These are phyloP conservation scores for Hypoxylon sp. DNA, from an alignment of 2,329 filamentous ascomycete species.

Conservation along the genomic window DNA sequence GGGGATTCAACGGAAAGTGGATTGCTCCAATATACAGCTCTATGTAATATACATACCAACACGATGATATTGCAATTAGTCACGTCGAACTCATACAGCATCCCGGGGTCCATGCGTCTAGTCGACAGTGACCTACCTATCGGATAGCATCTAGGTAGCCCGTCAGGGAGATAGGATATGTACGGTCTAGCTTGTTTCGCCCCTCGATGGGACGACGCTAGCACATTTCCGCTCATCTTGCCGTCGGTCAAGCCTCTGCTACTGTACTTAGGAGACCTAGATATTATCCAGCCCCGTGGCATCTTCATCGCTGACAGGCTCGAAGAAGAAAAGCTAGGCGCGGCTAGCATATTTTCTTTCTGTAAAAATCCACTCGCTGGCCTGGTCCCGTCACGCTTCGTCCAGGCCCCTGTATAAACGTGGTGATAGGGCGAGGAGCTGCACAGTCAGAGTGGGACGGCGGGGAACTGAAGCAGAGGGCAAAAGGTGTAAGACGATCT, in stretches of 20 bases:
- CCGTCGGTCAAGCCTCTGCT: constrained; percentile 2
- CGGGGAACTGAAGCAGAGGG: constrained; percentile 22
- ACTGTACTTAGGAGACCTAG: neutral
- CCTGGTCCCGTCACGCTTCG: neutral
- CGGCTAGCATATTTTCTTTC: neutral
- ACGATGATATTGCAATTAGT: constrained; percentile 24
- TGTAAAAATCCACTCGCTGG: neutral
- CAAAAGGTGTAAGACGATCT: constrained; percentile 16
- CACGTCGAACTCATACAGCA: constrained; percentile 3
- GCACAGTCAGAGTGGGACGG: constrained; percentile 9
- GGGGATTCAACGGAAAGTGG: constrained; percentile 24
- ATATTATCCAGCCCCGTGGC: too few relatives aligned
- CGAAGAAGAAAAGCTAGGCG: too few relatives aligned
- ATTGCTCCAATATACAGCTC: too few relatives aligned
- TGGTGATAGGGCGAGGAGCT: constrained; percentile 24
- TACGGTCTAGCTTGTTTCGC: neutral
- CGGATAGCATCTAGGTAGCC: neutral
- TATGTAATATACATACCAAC: constrained; percentile 13
- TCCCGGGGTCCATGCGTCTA: constrained; percentile 13
- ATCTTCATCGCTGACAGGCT: too few relatives aligned
- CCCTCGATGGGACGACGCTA: constrained; percentile 1
- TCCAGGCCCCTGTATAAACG: constrained; percentile 22
- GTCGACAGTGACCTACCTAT: constrained; percentile 4
- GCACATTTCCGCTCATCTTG: constrained; percentile 19
- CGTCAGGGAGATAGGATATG: neutral